Conservation (phyloP, 371 early-diverging fungal species). For the Actinomucor elegans region DNA sequence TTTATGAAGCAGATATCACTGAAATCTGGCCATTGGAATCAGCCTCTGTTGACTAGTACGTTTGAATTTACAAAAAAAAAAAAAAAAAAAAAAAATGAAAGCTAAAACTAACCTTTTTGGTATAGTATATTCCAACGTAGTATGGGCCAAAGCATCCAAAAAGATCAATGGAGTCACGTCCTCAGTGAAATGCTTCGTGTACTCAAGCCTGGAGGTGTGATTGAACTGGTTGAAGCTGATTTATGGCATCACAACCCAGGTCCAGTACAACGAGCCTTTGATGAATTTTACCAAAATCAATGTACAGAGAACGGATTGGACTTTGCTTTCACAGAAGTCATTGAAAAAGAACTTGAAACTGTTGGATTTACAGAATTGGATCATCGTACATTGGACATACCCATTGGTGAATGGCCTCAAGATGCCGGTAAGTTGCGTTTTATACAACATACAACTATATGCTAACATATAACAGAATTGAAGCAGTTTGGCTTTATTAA, state of each 20-base stretch:
- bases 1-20: slow-evolving; percentile 34
- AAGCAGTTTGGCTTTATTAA: slow-evolving; percentile 57
- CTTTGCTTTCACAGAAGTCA: slow-evolving; percentile 29
- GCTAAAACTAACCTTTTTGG: too few relatives aligned
- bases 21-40: slow-evolving; percentile 39
- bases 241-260: slow-evolving; percentile 49
- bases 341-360: slow-evolving; percentile 20
- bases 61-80: background rate
- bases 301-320: slow-evolving; percentile 34
- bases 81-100: background rate
- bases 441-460: background rate
- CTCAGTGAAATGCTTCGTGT: slow-evolving; percentile 40
- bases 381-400: slow-evolving; percentile 38
- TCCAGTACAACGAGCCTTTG: slow-evolving; percentile 47
- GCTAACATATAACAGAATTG: slow-evolving; percentile 27
- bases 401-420: slow-evolving; percentile 51
- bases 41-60: slow-evolving; percentile 47
- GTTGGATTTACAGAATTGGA: slow-evolving; percentile 28
- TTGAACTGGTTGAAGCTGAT: slow-evolving; percentile 46
- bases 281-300: slow-evolving; percentile 36
- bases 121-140: slow-evolving; percentile 43
- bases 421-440: slow-evolving; percentile 27
- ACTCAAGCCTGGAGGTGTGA: slow-evolving; percentile 42
- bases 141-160: slow-evolving; percentile 37
- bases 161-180: slow-evolving; percentile 38